Evolutionary conservation across 208 protist species (phyloP).

Genomic region (Trypanosoma conorhini): DNA sequence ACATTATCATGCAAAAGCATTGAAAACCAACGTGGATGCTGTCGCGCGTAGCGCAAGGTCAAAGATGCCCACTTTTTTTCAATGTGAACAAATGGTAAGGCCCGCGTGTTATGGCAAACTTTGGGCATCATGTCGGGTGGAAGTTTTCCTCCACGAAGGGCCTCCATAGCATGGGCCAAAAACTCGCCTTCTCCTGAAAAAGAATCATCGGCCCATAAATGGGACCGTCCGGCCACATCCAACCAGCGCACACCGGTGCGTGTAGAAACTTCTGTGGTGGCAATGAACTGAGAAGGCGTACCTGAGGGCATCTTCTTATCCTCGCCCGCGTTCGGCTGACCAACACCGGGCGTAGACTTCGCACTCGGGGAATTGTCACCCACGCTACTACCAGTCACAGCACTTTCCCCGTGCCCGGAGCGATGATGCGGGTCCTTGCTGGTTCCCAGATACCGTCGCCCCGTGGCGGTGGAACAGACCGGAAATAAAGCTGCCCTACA

Average conservation of each 20-base stretch:
- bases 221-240: conserved; percentile 37
- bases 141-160: conserved; percentile 31
- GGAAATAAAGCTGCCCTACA: not conserved
- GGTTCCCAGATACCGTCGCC: not conserved
- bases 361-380: not conserved
- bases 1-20: conserved; percentile 13
- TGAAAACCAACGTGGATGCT: conserved; percentile 16
- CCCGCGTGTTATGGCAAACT: conserved; percentile 27
- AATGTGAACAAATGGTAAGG: conserved; percentile 45
- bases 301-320: not conserved
- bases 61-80: conserved; percentile 50
- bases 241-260: conserved; percentile 44
- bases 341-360: not conserved
- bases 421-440: not conserved
- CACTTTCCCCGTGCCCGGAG: not conserved
- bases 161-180: conserved; percentile 34
- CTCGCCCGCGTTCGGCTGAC: not conserved
- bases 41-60: conserved; percentile 35
- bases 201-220: conserved; percentile 27
- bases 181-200: conserved; percentile 45
- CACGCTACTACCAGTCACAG: not conserved
- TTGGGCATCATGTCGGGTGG: conserved; percentile 38
- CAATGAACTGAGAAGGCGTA: conserved; percentile 22
- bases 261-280: conserved; percentile 50
- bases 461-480: not conserved